Percentiles rank a stretch among this genome's conserved stretches.
Conservation (phyloP, 805 yeast genomes). For the Deakozyma indianensis region DNA sequence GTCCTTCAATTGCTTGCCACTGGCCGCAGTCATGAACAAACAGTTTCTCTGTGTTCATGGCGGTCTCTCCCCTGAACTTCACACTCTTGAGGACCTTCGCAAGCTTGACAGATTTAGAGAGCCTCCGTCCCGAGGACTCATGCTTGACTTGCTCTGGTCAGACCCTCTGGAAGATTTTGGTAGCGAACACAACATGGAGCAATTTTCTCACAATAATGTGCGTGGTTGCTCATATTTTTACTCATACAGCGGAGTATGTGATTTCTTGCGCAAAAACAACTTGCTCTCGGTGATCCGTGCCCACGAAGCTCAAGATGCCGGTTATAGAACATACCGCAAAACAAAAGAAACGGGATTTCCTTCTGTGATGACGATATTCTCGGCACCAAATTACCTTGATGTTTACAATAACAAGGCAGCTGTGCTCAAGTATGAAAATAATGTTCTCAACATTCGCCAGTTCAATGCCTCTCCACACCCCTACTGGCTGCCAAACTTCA, state of each 20-base stretch:
- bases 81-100: constrained; percentile 51
- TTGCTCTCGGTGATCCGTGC: constrained; percentile 81
- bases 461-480: constrained; percentile 91
- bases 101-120: constrained; percentile 69
- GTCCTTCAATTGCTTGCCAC: constrained; percentile 76
- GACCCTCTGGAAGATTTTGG: constrained; percentile 91
- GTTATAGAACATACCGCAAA: constrained; percentile 85
- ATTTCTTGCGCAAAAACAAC: constrained; percentile 63
- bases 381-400: constrained; percentile 92
- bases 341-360: constrained; percentile 82
- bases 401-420: constrained; percentile 92
- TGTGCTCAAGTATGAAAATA: constrained; percentile 76
- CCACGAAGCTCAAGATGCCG: constrained; percentile 96
- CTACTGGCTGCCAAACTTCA: constrained; percentile 89
- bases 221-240: constrained; percentile 90
- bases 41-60: constrained; percentile 97
- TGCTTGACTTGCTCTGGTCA: constrained; percentile 94
- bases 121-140: constrained; percentile 85
- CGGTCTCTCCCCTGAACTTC: constrained; percentile 79
- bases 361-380: constrained; percentile 74
- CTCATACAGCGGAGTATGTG: constrained; percentile 69
- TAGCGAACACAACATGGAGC: constrained; percentile 27
- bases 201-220: constrained; percentile 51
- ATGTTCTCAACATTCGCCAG: constrained; percentile 90
- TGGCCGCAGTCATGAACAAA: constrained; percentile 85